Evolutionary conservation across 768 basidiomycete species (phyloP).

Genomic region (button mushroom (Agaricus bisporus)): DNA sequence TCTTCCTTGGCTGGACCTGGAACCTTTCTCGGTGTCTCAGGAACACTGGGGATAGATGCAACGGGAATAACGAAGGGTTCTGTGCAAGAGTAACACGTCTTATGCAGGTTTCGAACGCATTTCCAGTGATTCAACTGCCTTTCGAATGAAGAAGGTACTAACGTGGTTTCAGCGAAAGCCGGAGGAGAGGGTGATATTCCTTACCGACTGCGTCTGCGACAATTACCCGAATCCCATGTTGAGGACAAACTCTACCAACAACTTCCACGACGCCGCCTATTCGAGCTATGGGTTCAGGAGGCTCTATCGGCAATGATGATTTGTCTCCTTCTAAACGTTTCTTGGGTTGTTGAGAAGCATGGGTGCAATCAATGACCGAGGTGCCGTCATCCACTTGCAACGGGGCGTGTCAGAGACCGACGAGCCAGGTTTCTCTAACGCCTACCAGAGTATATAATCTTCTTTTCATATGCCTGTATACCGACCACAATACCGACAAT

Average conservation of each 20-base stretch:
- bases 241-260: slow-evolving; percentile 36
- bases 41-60: neutral
- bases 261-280: slow-evolving; percentile 44
- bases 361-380: slow-evolving; percentile 61
- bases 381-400: slow-evolving; percentile 72
- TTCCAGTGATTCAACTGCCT: slow-evolving; percentile 54
- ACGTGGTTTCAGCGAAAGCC: slow-evolving; percentile 1
- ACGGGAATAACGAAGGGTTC: slow-evolving; percentile 47
- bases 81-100: slow-evolving; percentile 39
- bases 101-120: slow-evolving; percentile 46
- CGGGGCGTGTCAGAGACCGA: neutral
- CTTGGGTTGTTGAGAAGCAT: slow-evolving; percentile 26
- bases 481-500: slow-evolving; percentile 64
- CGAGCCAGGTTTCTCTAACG: neutral
- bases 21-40: slow-evolving; percentile 1
- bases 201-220: slow-evolving; percentile 45
- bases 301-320: slow-evolving; percentile 9
- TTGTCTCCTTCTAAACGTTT: slow-evolving; percentile 12
- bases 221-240: slow-evolving; percentile 39
- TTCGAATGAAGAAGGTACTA: slow-evolving; percentile 40
- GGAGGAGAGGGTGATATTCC: slow-evolving; percentile 12
- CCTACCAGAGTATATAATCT: slow-evolving; percentile 54
- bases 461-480: slow-evolving; percentile 51
- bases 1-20: neutral
- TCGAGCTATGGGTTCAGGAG: slow-evolving; percentile 31